Conservation (phyloP, 1,284 basidiomycete genomes). For the Malassezia restricta region DNA sequence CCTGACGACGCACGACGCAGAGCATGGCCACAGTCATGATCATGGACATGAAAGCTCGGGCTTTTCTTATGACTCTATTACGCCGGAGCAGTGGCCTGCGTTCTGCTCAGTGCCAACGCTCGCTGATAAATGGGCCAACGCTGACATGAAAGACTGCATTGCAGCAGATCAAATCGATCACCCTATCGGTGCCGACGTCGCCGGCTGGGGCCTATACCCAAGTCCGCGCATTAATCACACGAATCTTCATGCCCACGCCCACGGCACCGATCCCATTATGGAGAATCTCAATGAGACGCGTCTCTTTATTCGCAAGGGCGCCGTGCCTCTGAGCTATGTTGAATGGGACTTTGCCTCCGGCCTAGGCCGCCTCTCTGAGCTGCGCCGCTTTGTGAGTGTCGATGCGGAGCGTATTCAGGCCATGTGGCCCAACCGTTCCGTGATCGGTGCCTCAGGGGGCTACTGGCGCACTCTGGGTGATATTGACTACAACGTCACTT, state of each 20-base stretch:
- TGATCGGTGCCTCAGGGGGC: conserved; percentile 30
- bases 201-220: conserved; percentile 4
- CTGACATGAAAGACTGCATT: conserved; percentile 5
- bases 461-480: conserved; percentile 38
- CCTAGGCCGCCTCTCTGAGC: conserved; percentile 18
- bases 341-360: conserved; percentile 40
- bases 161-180: conserved; percentile 9
- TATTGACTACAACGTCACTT: conserved; percentile 14
- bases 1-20: neutral
- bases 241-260: conserved; percentile 4
- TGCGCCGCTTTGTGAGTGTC: conserved; percentile 22
- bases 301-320: conserved; percentile 31
- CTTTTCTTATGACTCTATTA: neutral
- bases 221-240: neutral
- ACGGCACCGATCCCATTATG: neutral
- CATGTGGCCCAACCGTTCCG: conserved; percentile 12
- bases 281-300: conserved; percentile 30
- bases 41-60: neutral
- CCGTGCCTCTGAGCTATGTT: conserved; percentile 41
- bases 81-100: neutral
- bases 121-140: neutral
- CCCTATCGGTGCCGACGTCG: neutral
- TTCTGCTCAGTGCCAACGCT: conserved; percentile 8
- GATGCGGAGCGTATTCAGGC: conserved; percentile 19
- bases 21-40: neutral